Base-by-base conservation (phyloP, 805 yeast species). In the Dipodascus albidus region DNA sequence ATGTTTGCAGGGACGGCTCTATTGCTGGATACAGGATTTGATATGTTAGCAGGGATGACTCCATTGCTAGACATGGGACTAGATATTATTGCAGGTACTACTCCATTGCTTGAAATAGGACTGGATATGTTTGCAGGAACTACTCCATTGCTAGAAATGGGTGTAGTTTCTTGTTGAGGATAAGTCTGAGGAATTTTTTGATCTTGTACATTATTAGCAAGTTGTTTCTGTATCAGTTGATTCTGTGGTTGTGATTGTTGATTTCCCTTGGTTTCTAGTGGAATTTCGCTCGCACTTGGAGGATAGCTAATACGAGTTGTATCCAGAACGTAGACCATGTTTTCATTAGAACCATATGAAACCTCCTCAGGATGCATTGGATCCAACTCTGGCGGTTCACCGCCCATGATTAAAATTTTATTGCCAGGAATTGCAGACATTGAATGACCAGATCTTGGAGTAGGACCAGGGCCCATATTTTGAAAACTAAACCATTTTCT, bases 401-500 rank as follows among this genome's bases (percentile, higher is more conserved):
- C 98, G 48, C 99, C 99, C 86, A 95, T 83, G 15, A 91, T 79
- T 11, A 90, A 64, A 35, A 91, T 63, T 67, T 83, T 86, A 62
- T 87, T 80, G 56, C 79, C 79, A 23, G 74, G 78, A 50, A 83
- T 73, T 52, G 80, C 83, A 0, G 97, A 82, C 69, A 91, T 71
- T 4, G 96, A 81, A 68, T 93, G 99, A 8, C 98, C 98, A 57
- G 91, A 86, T 60, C 97, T 79, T 14, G 93, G 81, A 48, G 90
- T 86, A 1, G 96, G 95, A 41, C 75, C 72, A 65, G 75, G 59
- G 67, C 76, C 66, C 70, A 67, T 47, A 72, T 71, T 60, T 71
- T 74, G 81, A 60, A 86, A 75, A 54, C 79, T 79, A 63, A 79
- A 82, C 93, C 96, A 89, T 50, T 80, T 79, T 50, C 77, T 74